Percentiles rank a stretch among this genome's conserved stretches.
Evolutionary conservation across 495 filamentous ascomycete genomes (phyloP).

Genomic region (Rhizodiscina lignyota): DNA sequence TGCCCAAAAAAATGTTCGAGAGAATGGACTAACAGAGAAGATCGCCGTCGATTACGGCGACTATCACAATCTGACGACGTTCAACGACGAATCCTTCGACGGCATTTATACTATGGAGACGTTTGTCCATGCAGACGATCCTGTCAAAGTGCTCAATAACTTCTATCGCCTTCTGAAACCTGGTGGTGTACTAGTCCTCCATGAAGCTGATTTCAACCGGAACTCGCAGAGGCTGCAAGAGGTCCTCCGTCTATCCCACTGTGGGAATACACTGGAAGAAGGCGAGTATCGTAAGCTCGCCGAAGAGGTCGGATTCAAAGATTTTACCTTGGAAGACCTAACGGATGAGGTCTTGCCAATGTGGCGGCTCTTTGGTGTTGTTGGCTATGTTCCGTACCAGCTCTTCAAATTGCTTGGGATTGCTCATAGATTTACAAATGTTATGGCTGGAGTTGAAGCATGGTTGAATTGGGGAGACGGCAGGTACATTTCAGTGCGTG

Average conservation of each 20-base stretch:
- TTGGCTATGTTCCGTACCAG: constrained; percentile 35
- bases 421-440: constrained; percentile 30
- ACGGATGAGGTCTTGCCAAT: constrained; percentile 35
- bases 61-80: constrained; percentile 34
- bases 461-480: too few relatives aligned
- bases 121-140: constrained; percentile 37
- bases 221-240: constrained; percentile 10
- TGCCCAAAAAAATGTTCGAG: constrained; percentile 26
- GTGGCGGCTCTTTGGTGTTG: constrained; percentile 31
- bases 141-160: constrained; percentile 25
- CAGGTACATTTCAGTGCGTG: too few relatives aligned
- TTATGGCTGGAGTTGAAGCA: constrained; percentile 26
- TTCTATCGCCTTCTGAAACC: constrained; percentile 34
- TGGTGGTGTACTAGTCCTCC: constrained; percentile 28
- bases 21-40: constrained; percentile 19
- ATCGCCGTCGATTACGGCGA: constrained; percentile 28
- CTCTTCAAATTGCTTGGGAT: constrained; percentile 29
- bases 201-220: constrained; percentile 34
- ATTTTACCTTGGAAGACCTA: constrained; percentile 29
- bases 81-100: constrained; percentile 25
- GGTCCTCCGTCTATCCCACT: too few relatives aligned
- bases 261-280: constrained; percentile 15
- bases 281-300: constrained; percentile 19
- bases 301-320: constrained; percentile 32
- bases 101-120: constrained; percentile 45